Evolutionary conservation across 2,329 filamentous ascomycete genomes (phyloP).

Genomic region (Xylaria polymorpha): DNA sequence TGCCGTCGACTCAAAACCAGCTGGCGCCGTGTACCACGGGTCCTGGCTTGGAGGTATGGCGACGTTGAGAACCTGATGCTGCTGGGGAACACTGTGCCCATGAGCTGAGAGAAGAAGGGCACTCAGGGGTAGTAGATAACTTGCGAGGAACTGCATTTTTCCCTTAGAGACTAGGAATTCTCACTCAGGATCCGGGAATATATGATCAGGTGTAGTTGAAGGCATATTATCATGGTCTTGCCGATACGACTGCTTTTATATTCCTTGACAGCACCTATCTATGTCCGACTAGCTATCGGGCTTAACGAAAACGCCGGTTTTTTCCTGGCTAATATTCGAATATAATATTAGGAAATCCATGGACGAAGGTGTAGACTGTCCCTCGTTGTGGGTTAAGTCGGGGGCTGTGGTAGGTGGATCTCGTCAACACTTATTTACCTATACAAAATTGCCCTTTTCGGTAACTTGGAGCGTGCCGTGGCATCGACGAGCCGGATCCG

Average conservation of each 20-base stretch:
- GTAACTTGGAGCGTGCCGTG: neutral
- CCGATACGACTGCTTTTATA: slow-evolving; percentile 2
- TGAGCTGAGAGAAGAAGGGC: slow-evolving; percentile 1
- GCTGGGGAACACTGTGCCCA: neutral
- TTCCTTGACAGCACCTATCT: neutral
- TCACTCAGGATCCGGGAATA: neutral
- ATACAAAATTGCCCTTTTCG: slow-evolving; percentile 6
- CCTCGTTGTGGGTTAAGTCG: neutral
- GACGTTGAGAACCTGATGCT: neutral
- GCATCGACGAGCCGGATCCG: neutral
- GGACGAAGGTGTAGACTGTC: neutral
- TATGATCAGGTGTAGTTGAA: neutral
- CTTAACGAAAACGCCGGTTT: too few relatives aligned
- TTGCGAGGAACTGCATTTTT: slow-evolving; percentile 5
- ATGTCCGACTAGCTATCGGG: neutral
- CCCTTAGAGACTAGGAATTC: neutral
- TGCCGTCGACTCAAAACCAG: neutral
- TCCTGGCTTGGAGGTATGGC: slow-evolving; percentile 12
- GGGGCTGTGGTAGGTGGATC: neutral
- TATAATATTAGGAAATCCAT: neutral
- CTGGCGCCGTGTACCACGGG: slow-evolving; percentile 8
- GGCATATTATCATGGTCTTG: neutral
- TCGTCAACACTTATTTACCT: neutral
- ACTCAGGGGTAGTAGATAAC: neutral
- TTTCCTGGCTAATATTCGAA: neutral